These are phyloP conservation scores for Serendipita vermifera DNA, from an alignment of 768 basidiomycete genomes.

Conservation along the genomic window DNA sequence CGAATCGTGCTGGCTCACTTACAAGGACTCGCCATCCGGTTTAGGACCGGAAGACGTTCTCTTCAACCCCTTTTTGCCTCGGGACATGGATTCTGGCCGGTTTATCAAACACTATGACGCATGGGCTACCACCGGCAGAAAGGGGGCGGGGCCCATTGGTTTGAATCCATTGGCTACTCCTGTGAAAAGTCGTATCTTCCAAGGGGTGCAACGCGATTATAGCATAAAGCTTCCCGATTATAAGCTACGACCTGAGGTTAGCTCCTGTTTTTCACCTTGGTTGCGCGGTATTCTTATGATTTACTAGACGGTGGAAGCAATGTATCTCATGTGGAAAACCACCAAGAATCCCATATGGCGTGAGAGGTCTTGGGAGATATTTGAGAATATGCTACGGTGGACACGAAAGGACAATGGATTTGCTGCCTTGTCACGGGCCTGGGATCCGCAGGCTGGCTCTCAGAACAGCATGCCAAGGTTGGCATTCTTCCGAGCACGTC, in stretches of 20 bases:
- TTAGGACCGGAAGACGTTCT: constrained; percentile 18
- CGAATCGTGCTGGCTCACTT: constrained; percentile 18
- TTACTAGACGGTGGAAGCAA: constrained; percentile 18
- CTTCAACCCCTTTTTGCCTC: constrained; percentile 11
- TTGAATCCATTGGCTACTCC: background rate
- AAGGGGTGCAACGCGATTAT: background rate
- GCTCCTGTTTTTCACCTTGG: too few relatives aligned
- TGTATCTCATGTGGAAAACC: constrained; percentile 17
- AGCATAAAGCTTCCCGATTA: constrained; percentile 8
- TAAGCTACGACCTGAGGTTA: constrained; percentile 19
- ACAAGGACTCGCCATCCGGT: constrained; percentile 16
- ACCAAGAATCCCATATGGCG: constrained; percentile 19
- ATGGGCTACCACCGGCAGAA: constrained; percentile 9
- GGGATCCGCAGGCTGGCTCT: background rate
- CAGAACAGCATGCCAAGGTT: constrained; percentile 17
- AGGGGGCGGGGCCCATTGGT: constrained; percentile 14
- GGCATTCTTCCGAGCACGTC: background rate
- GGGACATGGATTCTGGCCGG: background rate
- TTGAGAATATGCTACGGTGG: constrained; percentile 16
- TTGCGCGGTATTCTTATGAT: too few relatives aligned
- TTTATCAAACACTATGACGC: constrained; percentile 10
- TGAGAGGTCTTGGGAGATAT: constrained; percentile 21
- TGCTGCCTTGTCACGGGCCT: constrained; percentile 10
- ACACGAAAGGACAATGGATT: constrained; percentile 17
- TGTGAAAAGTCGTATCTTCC: background rate